Conservation (phyloP, 129 eudicot species). For the Chrysanthemum lavandulifolium region DNA sequence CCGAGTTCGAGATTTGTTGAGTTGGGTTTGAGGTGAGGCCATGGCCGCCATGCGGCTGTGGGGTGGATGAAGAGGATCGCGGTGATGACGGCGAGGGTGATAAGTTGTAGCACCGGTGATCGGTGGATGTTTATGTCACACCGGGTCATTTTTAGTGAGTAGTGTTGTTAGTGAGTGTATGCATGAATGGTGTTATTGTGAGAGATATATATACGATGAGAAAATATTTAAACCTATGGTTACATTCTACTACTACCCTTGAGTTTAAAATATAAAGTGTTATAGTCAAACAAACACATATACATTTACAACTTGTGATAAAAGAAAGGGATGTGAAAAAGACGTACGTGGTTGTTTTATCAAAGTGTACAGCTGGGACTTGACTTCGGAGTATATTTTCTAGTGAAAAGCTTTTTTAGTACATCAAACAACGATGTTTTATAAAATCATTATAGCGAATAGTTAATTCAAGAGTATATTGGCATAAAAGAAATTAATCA, state of each 20-base stretch:
- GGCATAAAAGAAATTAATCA: neutral
- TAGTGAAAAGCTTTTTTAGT: neutral
- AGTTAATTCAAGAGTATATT: neutral
- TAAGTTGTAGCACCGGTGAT: slow-evolving; percentile 33
- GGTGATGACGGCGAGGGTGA: slow-evolving; percentile 18
- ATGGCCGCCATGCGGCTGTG: slow-evolving; percentile 49
- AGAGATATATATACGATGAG: slow-evolving; percentile 15
- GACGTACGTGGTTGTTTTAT: too few species aligned
- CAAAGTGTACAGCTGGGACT: too few species aligned
- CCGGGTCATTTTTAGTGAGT: slow-evolving; percentile 23
- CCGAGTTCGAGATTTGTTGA: slow-evolving; percentile 44
- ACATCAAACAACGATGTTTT: neutral
- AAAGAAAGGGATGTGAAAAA: too few species aligned
- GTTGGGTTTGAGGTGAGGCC: slow-evolving; percentile 43
- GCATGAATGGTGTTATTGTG: slow-evolving; percentile 18
- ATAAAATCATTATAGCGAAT: neutral
- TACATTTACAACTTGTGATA: too few species aligned
- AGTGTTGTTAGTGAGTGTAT: slow-evolving; percentile 10
- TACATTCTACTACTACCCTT: neutral
- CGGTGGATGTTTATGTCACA: slow-evolving; percentile 21
- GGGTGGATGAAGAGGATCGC: slow-evolving; percentile 24
- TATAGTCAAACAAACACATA: too few species aligned
- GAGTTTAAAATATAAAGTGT: neutral
- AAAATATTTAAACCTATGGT: neutral
- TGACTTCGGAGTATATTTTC: too few species aligned